A percentile compares a stretch with the other conserved stretches of the same genome.
Evolutionary conservation across 768 basidiomycete genomes (phyloP).

Genomic region (Psilocybe cubensis): DNA sequence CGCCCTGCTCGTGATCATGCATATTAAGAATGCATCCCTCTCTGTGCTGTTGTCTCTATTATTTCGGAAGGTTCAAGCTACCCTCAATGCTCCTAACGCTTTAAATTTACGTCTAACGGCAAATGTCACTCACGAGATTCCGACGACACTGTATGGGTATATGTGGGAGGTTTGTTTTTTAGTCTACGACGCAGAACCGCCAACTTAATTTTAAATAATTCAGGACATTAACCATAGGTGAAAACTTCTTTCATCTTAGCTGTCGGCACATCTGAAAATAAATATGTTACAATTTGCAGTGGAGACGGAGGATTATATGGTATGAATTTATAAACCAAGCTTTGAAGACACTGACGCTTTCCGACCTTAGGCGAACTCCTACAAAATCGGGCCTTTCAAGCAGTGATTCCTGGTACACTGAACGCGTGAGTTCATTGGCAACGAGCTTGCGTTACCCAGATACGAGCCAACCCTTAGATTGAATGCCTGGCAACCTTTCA

Average conservation of each 20-base stretch:
- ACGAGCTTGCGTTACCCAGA: background rate
- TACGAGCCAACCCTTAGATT: constrained; percentile 21
- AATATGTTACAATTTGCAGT: constrained; percentile 17
- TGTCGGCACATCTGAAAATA: background rate
- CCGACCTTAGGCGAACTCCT: constrained; percentile 36
- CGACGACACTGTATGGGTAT: constrained; percentile 34
- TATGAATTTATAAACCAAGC: constrained; percentile 2
- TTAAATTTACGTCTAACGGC: constrained; percentile 29
- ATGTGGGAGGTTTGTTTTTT: constrained; percentile 35
- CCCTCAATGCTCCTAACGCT: constrained; percentile 29
- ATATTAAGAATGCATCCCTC: background rate
- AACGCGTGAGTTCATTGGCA: constrained; percentile 29
- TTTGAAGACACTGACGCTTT: background rate
- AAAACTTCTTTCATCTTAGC: background rate
- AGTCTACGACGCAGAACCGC: background rate
- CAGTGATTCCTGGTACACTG: constrained; percentile 49
- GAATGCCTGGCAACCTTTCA: constrained; percentile 46
- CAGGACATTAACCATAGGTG: constrained; percentile 38
- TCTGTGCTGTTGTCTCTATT: background rate
- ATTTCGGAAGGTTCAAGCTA: background rate
- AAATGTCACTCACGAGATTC: constrained; percentile 31
- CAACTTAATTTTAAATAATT: background rate
- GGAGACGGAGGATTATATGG: constrained; percentile 47
- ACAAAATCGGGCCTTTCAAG: constrained; percentile 65
- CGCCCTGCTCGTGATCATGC: background rate